Base-by-base conservation (phyloP, 2,329 filamentous ascomycete genomes). In the Alternaria solani region DNA sequence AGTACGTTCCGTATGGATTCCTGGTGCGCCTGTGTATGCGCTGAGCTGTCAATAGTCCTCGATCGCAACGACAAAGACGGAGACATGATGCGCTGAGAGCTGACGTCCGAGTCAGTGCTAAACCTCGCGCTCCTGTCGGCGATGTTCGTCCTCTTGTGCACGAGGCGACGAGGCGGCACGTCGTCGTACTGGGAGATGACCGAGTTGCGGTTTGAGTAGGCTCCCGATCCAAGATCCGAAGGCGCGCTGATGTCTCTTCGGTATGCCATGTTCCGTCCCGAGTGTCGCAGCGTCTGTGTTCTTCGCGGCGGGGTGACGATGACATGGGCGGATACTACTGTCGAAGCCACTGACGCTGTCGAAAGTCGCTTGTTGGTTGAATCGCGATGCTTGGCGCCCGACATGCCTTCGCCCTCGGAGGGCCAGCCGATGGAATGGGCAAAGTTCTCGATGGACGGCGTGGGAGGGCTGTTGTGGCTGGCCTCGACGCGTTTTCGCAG, bases 251-350 rank as follows among this genome's bases (percentile, higher is more conserved):
- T 55, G 47, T 80, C 81, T 51, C 80, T 81, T 20, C 83, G 81
- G 36, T 86, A 75, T 3, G 85, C 85, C 57, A 80, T 72, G 60
- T 84, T 84, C 72, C 84, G 87, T 46, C 81, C 83, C 6, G 82
- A 82, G 68, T 87, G 86, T 51, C 86, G 83, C 51, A 88, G 73
- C 1, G 80, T 82, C 26, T 69, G 74, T 53, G 74, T 79, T 38
- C 79, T 75, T 61, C 79, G 80, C 39, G 80, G 82, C 4, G 83
- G 81, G 16, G 81, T 80, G 18, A 84, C 79, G 44, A 87, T 81
- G 30, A 88, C 84, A 69, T 85, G 80, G 12, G 84, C 86, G 75
- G 86, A 79, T 7, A 81, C 84, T 16, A 87, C 78, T 0, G 85
- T 86, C 6, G 86, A 87, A 11, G 81, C 80, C 23, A 81, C 81